Evolutionary conservation across 768 basidiomycete genomes (phyloP).

Genomic region (Panus rudis): DNA sequence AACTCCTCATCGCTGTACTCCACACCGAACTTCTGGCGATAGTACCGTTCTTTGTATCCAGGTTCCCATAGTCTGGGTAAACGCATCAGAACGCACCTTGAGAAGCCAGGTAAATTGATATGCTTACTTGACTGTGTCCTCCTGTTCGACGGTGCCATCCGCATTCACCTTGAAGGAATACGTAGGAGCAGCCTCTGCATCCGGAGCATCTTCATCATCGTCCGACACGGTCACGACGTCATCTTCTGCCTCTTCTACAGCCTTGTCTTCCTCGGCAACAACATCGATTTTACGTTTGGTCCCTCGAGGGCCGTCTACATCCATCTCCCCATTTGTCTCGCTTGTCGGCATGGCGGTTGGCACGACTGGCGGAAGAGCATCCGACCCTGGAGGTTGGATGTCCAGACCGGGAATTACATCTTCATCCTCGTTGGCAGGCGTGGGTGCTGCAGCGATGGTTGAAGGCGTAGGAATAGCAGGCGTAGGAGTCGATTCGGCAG

Average conservation of each 20-base stretch:
- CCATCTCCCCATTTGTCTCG: conserved; percentile 23
- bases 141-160: conserved; percentile 92
- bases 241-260: conserved; percentile 16
- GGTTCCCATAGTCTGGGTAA: conserved; percentile 81
- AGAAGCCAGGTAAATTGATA: conserved; percentile 2
- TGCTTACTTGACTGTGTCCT: conserved; percentile 84
- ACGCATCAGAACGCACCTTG: not conserved
- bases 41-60: conserved; percentile 94
- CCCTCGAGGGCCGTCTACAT: conserved; percentile 27
- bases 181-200: conserved; percentile 29
- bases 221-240: conserved; percentile 37
- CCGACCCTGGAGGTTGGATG: not conserved
- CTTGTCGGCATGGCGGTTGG: conserved; percentile 10
- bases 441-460: conserved; percentile 1
- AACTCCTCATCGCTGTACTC: conserved; percentile 65
- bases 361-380: not conserved
- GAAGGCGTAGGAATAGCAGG: conserved; percentile 10
- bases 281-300: conserved; percentile 41
- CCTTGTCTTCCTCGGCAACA: conserved; percentile 37
- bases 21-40: conserved; percentile 85
- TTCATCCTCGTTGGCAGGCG: conserved; percentile 12
- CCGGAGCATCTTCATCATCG: conserved; percentile 37
- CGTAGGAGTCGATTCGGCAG: conserved; percentile 14
- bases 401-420: conserved; percentile 21
- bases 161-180: conserved; percentile 71